Base-by-base conservation (phyloP, 164 flowering plant genomes). In the Kingdonia uniflora region DNA sequence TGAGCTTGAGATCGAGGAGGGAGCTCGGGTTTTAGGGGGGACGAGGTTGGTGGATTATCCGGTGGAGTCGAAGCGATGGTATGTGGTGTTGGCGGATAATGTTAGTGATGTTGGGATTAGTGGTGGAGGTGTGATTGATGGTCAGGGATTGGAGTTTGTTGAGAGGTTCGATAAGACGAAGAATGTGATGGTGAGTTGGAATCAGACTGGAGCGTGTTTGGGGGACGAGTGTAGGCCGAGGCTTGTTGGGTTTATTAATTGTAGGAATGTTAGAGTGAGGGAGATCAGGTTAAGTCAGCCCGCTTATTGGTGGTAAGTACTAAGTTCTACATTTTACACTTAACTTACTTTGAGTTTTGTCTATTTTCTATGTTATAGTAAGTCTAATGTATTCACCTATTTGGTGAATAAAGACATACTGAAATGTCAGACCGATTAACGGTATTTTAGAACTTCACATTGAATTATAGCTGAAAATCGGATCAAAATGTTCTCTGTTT, bases 181-280 rank as follows among this genome's bases (percentile, higher is more conserved):
- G 79, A 88, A 86, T 61, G 91, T 92, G 74, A 92, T 88, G 96
- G 87, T 81, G 70, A 92, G 98, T 41, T 92, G 98, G 98, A 92
- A 92, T 40, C 25, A 23, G 33, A 92, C 89, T 4, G 94, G 98
- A 0, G 75, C 66, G 35, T 92, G 96, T 58, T 54, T 26, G 14
- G 99, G 94, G 2, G 95, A 92, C 33, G 95, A 92, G 80, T 92
- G 99, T 60, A 54, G 98, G 65, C 98, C 98, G 2, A 69, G 95
- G 19, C 71, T 92, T 13, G 76, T 87, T 7, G 98, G 96, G 16
- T 92, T 92, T 55, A 25, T 88, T 15, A 73, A 71, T 0, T 78
- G 85, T 61, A 51, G 21, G 14, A 75, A 88, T 39, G 83, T 84
- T 19, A 39, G 48, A 6, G 62, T 92, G 35, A 79, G 72, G 76